These are phyloP conservation scores for Cystofilobasidium capitatum DNA, from an alignment of 768 basidiomycete species.

Conservation along the genomic window DNA sequence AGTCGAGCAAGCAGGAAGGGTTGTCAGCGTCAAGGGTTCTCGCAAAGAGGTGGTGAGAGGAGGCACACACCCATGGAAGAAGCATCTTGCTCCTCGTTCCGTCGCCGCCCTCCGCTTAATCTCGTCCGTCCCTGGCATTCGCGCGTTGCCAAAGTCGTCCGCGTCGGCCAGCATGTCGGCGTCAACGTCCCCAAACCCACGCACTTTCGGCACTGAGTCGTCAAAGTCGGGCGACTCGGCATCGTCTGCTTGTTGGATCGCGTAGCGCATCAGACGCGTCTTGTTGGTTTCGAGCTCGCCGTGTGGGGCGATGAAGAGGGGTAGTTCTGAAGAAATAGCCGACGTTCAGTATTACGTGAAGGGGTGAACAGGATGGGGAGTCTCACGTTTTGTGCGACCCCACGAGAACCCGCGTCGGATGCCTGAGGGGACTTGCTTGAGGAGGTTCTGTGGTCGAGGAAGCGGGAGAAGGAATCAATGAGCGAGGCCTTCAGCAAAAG, in stretches of 20 bases:
- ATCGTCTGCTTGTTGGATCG: not conserved
- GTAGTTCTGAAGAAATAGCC: too few relatives aligned
- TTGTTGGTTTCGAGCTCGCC: conserved; percentile 12
- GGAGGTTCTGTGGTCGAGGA: conserved; percentile 40
- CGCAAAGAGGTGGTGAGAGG: too few relatives aligned
- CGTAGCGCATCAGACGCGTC: not conserved
- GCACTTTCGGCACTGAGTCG: not conserved
- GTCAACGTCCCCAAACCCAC: conserved; percentile 23
- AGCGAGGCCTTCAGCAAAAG: conserved; percentile 27
- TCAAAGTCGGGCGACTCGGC: not conserved
- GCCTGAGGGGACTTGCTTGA: conserved; percentile 39
- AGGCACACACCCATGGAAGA: not conserved
- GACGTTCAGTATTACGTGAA: too few relatives aligned
- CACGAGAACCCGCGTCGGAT: conserved; percentile 33
- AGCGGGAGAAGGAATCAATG: conserved; percentile 30
- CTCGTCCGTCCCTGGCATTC: conserved; percentile 28
- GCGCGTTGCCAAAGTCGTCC: conserved; percentile 33
- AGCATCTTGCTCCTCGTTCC: conserved; percentile 29
- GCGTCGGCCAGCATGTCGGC: conserved; percentile 33
- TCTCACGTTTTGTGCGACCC: conserved; percentile 29
- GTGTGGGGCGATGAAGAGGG: conserved; percentile 18
- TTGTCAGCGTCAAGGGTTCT: not conserved
- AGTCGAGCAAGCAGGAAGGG: not conserved
- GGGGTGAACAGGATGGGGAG: too few relatives aligned
- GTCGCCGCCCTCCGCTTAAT: conserved; percentile 32